Evolutionary conservation across 768 basidiomycete genomes (phyloP).

Genomic region (Rossbeevera mucosa): DNA sequence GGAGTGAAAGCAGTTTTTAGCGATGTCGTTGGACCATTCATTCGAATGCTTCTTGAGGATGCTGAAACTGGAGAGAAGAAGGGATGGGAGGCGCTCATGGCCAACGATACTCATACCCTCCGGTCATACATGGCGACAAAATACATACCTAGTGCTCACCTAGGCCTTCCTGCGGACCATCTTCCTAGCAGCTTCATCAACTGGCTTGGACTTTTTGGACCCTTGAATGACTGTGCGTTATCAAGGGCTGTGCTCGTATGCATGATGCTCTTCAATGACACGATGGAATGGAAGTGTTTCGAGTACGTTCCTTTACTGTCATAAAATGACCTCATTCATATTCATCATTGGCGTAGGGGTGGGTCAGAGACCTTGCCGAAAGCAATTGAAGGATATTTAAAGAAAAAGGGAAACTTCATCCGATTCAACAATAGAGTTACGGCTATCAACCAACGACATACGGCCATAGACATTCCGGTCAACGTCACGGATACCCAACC

Average conservation of each 20-base stretch:
- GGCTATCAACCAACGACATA: background rate
- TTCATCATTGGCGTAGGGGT: background rate
- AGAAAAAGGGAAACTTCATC: background rate
- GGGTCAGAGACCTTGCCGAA: constrained; percentile 4
- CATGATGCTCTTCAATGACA: no score
- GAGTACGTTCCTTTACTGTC: background rate
- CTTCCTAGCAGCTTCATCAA: constrained; percentile 24
- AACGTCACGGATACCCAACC: background rate
- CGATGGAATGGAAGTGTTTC: constrained; percentile 11
- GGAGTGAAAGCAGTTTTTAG: constrained; percentile 16
- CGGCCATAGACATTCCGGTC: background rate
- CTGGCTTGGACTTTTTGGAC: constrained; percentile 14
- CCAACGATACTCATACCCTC: constrained; percentile 24
- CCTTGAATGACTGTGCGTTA: no score
- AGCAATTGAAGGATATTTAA: background rate
- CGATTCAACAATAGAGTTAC: constrained; percentile 3
- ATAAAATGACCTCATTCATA: background rate
- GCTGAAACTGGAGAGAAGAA: constrained; percentile 10
- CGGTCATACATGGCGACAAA: constrained; percentile 18
- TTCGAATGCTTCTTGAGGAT: constrained; percentile 14
- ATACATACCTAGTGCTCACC: constrained; percentile 16
- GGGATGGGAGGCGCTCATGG: constrained; percentile 28
- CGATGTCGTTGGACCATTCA: constrained; percentile 18
- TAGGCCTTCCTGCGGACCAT: constrained; percentile 13
- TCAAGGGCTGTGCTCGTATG: no score